These are phyloP conservation scores for Aspergillus sclerotialis DNA, from an alignment of 2,329 filamentous ascomycete genomes.

Conservation along the genomic window DNA sequence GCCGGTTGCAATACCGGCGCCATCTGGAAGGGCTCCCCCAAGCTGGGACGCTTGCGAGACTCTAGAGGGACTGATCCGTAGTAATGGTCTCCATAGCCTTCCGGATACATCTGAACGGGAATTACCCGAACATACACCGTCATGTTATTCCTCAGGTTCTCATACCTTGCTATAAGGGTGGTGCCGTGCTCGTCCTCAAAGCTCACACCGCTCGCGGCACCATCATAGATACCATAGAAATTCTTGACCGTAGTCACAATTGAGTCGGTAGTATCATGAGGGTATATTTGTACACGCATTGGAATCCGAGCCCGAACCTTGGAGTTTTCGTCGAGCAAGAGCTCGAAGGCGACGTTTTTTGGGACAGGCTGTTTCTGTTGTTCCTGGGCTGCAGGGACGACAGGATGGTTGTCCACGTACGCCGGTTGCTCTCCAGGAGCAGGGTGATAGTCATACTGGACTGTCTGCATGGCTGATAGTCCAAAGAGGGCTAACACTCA, in stretches of 20 bases:
- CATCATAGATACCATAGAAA: slow-evolving; percentile 93
- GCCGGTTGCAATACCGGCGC: slow-evolving; percentile 47
- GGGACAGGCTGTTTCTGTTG: slow-evolving; percentile 32
- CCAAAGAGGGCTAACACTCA: slow-evolving; percentile 20
- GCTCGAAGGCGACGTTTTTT: slow-evolving; percentile 60
- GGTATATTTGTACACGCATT: slow-evolving; percentile 75
- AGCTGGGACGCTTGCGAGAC: slow-evolving; percentile 50
- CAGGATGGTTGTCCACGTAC: slow-evolving; percentile 17
- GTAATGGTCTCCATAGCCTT: slow-evolving; percentile 40
- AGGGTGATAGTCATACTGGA: slow-evolving; percentile 27
- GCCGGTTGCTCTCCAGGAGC: slow-evolving; percentile 25
- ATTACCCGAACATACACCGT: slow-evolving; percentile 86
- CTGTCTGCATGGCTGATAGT: slow-evolving; percentile 27
- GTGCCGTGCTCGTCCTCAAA: slow-evolving; percentile 88
- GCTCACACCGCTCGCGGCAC: slow-evolving; percentile 73
- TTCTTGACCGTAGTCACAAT: slow-evolving; percentile 99
- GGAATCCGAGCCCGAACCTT: slow-evolving; percentile 56
- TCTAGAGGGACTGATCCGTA: slow-evolving; percentile 44
- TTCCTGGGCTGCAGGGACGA: slow-evolving; percentile 23
- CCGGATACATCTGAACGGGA: slow-evolving; percentile 47
- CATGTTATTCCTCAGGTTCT: slow-evolving; percentile 92
- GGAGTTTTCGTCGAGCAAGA: slow-evolving; percentile 52
- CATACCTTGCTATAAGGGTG: slow-evolving; percentile 89
- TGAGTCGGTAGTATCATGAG: slow-evolving; percentile 92
- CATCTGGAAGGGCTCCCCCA: slow-evolving; percentile 60